Evolutionary conservation across 106 monocot species (phyloP).

Genomic region (Dendrobium chrysotoxum): DNA sequence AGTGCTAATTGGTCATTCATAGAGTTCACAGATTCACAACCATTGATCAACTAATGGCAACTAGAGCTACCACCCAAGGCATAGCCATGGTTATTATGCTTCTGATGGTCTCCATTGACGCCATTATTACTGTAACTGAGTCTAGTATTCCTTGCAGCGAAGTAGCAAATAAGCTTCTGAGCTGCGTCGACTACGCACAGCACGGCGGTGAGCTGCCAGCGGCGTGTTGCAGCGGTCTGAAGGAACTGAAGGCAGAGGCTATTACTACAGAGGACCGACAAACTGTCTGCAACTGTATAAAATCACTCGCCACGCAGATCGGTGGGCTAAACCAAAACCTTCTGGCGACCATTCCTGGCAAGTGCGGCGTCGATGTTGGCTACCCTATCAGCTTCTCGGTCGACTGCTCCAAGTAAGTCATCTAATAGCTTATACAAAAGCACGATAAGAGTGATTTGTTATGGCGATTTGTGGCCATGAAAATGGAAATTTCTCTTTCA

Average conservation of each 20-base stretch:
- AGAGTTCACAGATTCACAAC: neutral
- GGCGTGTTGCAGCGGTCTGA: neutral
- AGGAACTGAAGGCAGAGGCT: neutral
- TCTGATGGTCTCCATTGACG: neutral
- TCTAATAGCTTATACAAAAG: neutral
- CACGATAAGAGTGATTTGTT: too few relatives aligned
- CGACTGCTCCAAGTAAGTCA: conserved; percentile 6
- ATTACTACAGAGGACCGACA: neutral
- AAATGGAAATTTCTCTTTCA: too few relatives aligned
- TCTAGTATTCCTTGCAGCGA: neutral
- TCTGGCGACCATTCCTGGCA: neutral
- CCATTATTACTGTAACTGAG: neutral
- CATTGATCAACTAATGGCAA: neutral
- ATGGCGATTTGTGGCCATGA: too few relatives aligned
- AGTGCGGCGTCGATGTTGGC: neutral
- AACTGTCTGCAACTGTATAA: neutral
- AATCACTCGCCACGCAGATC: neutral
- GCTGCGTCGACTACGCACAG: neutral
- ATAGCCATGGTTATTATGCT: neutral
- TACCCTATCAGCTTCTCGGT: conserved; percentile 5
- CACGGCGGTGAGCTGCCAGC: neutral
- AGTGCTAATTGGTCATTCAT: neutral
- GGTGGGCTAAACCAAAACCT: neutral
- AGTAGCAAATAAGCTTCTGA: neutral
- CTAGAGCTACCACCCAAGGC: neutral